Evolutionary conservation across 2,329 filamentous ascomycete genomes (phyloP), one percentile per base, ranked within the genome.

Genomic region (Thermoascus crustaceus): DNA sequence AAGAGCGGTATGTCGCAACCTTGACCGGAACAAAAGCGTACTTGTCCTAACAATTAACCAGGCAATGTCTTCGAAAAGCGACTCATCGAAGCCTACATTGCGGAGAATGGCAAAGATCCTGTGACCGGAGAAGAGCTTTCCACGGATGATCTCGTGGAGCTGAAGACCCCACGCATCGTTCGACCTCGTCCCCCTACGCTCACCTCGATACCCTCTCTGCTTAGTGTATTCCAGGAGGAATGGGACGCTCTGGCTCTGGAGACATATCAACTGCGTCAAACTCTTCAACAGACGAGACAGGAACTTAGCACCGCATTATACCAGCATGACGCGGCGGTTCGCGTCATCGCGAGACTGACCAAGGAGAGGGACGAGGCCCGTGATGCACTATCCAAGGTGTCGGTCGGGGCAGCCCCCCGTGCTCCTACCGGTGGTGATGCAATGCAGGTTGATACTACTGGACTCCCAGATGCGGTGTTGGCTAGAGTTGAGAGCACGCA

Each of bases 191-290:
- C 91, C 39, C 89, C 91, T 20, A 88, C 86, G 21, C 78, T 96
- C 52, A 96, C 91, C 36, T 98, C 91, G 23, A 94, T 98, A 55
- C 91, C 91, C 14, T 87, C 91, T 11, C 76, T 98, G 37, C 82
- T 98, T 37, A 83, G 85, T 32, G 83, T 88, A 24, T 96, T 98
- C 61, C 91, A 98, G 61, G 94, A 94, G 61, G 91, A 98, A 71
- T 98, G 91, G 91, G 91, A 98, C 59, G 82, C 88, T 6, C 68
- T 95, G 29, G 85, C 89, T 8, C 71, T 96, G 22, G 91, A 98
- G 66, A 85, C 86, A 33, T 95, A 87, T 61, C 91, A 85, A 48
- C 68, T 96, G 41, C 82, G 85, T 65, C 85, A 95, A 61, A 86
- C 94, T 57, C 71, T 98, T 43, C 75, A 82, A 34, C 85, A 94